Percentiles rank a stretch among this genome's conserved stretches.
Conservation (phyloP, 768 basidiomycete genomes). For the Thelephora ganbajun region DNA sequence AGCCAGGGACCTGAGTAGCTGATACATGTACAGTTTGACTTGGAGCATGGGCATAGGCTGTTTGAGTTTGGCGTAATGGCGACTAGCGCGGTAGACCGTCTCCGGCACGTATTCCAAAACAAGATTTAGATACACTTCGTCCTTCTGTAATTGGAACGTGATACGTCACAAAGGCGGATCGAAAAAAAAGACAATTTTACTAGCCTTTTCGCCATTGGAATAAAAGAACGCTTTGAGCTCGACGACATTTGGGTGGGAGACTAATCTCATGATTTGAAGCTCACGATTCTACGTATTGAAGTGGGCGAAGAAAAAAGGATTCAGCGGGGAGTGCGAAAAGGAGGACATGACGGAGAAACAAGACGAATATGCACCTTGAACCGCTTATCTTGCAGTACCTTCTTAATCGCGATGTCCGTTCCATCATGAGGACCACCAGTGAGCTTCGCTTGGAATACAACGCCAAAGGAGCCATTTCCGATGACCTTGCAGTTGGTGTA, state of each 20-base stretch:
- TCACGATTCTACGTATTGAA: conserved; percentile 73
- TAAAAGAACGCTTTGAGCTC: conserved; percentile 98
- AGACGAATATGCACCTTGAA: conserved; percentile 71
- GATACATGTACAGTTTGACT: conserved; percentile 99
- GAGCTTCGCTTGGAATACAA: conserved; percentile 93
- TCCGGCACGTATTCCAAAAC: conserved; percentile 99
- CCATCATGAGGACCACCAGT: conserved; percentile 28
- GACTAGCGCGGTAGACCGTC: conserved; percentile 96
- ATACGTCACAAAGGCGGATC: neutral
- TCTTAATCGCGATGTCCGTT: conserved; percentile 95
- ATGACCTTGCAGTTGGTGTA: conserved; percentile 98
- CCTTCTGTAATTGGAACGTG: conserved; percentile 50
- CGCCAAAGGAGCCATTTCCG: conserved; percentile 97
- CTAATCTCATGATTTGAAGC: conserved; percentile 96
- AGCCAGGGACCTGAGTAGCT: conserved; percentile 92
- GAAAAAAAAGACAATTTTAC: conserved; percentile 9
- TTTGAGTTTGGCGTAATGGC: conserved; percentile 99
- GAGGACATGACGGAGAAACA: conserved; percentile 1
- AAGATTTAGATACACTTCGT: conserved; percentile 99
- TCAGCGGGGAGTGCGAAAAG: conserved; percentile 1
- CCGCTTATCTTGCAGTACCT: conserved; percentile 98
- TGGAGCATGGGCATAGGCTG: conserved; percentile 99
- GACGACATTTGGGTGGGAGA: conserved; percentile 94
- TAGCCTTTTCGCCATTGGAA: conserved; percentile 97
- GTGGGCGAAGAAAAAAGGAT: neutral